These are phyloP conservation scores for Paecilomyces niveus DNA, from an alignment of 2,329 filamentous ascomycete genomes.

Conservation along the genomic window DNA sequence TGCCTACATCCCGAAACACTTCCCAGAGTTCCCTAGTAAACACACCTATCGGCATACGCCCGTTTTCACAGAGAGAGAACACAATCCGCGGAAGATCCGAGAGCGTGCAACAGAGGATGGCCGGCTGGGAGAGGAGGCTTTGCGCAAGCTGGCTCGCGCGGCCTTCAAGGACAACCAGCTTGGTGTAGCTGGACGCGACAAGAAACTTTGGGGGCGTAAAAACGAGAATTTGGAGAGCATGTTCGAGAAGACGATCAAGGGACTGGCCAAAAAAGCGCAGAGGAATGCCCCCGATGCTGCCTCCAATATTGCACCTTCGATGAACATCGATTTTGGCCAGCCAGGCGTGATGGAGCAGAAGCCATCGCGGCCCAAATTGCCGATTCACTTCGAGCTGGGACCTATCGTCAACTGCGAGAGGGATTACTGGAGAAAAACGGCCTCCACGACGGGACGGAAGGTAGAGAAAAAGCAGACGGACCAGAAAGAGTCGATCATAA, in stretches of 20 bases:
- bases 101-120: constrained; percentile 61
- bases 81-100: constrained; percentile 52
- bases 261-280: constrained; percentile 36
- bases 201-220: constrained; percentile 31
- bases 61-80: constrained; percentile 52
- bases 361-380: constrained; percentile 15
- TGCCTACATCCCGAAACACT: constrained; percentile 52
- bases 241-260: constrained; percentile 51
- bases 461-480: constrained; percentile 20
- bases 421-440: constrained; percentile 48
- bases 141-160: constrained; percentile 53
- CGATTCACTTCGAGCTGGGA: constrained; percentile 34
- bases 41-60: constrained; percentile 58
- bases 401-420: constrained; percentile 56
- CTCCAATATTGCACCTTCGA: constrained; percentile 17
- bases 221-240: constrained; percentile 40
- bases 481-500: constrained; percentile 14
- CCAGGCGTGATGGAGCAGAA: constrained; percentile 20
- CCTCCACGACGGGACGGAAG: constrained; percentile 26
- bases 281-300: constrained; percentile 18
- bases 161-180: constrained; percentile 35
- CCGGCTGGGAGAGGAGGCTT: constrained; percentile 56
- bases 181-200: constrained; percentile 35
- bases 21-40: constrained; percentile 56
- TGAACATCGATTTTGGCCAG: constrained; percentile 23